Conservation (phyloP, 2,329 filamentous ascomycete species). For the Claviceps paspali region DNA sequence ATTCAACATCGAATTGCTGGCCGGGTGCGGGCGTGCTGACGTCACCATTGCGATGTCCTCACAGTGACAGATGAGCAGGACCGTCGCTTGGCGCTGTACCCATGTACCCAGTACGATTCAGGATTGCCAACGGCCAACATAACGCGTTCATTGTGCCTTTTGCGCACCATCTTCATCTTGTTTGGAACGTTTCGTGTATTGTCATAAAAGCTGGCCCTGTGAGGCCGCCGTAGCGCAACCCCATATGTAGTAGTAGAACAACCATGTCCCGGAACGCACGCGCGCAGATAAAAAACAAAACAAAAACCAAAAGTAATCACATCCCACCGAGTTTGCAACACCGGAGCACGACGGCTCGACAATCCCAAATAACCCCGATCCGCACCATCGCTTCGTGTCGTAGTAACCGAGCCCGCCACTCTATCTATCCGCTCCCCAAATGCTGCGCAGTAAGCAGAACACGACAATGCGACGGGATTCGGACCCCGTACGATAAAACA, state of each 20-base stretch:
- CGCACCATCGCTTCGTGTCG: conserved; percentile 18
- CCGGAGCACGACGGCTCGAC: conserved; percentile 19
- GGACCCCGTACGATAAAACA: no score
- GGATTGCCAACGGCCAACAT: no score
- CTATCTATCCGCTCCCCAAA: no score
- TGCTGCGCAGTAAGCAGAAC: conserved; percentile 14
- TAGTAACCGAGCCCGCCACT: conserved; percentile 9
- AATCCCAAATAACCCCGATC: conserved; percentile 17
- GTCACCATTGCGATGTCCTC: conserved; percentile 8
- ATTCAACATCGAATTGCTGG: no score
- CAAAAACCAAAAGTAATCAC: conserved; percentile 11
- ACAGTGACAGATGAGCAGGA: no score
- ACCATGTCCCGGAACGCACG: conserved; percentile 19
- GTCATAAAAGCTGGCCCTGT: conserved; percentile 18
- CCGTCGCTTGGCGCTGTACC: no score
- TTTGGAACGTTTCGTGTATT: conserved; percentile 22
- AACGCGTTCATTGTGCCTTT: no score
- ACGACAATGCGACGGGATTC: no score
- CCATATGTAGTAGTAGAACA: conserved; percentile 9
- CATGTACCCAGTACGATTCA: no score
- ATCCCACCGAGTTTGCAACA: conserved; percentile 18
- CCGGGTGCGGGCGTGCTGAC: conserved; percentile 2
- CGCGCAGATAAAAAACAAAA: no score
- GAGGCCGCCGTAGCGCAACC: conserved; percentile 17
- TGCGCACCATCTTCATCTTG: neutral